Evolutionary conservation across 2,329 filamentous ascomycete species (phyloP).

Genomic region (Neopestalotiopsis sp.): DNA sequence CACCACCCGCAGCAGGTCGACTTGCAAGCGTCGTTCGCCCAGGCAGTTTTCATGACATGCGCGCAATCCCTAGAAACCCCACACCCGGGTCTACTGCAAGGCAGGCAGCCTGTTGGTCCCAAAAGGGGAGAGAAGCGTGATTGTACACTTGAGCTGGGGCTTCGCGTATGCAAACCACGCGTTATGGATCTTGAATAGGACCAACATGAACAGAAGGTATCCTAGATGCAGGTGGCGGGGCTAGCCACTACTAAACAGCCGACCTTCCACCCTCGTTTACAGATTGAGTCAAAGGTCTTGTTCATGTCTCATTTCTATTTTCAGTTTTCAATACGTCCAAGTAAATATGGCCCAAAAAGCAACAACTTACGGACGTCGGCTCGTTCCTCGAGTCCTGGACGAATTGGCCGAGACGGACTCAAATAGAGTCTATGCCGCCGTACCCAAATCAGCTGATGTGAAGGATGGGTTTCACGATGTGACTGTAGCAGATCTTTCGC

Average conservation of each 20-base stretch:
- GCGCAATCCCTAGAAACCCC: no score
- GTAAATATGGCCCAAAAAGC: background rate
- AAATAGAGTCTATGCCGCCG: conserved; percentile 21
- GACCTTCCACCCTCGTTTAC: background rate
- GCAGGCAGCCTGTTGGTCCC: background rate
- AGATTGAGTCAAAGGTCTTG: background rate
- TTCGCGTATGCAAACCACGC: background rate
- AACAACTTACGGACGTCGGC: conserved; percentile 21
- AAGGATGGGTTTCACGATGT: conserved; percentile 23
- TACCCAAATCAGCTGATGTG: conserved; percentile 21
- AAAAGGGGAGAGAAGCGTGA: background rate
- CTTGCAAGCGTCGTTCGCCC: no score
- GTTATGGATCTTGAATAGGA: no score
- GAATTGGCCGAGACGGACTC: conserved; percentile 18
- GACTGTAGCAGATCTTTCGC: conserved; percentile 23
- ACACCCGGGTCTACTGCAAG: background rate
- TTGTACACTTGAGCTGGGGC: background rate
- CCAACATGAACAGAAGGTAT: no score
- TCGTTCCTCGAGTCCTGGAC: conserved; percentile 21
- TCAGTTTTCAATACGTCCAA: background rate
- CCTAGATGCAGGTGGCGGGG: no score
- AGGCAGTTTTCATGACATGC: no score
- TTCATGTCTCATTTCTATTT: background rate
- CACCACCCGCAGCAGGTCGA: no score
- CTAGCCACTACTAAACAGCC: no score